Evolutionary conservation across 306 rosid species (phyloP).

Genomic region (Potentilla sterilis): DNA sequence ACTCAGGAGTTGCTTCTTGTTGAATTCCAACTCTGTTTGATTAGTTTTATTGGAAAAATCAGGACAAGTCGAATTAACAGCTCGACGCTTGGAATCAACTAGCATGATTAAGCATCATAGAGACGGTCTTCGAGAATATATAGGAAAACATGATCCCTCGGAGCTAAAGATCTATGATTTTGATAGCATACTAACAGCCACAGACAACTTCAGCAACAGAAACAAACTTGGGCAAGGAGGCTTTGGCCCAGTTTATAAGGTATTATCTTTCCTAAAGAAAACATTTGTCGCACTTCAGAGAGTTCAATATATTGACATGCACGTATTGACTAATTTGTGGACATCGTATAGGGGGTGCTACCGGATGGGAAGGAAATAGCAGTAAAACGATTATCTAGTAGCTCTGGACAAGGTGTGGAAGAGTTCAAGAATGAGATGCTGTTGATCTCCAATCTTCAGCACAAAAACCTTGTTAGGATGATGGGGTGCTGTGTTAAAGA

Average conservation of each 20-base stretch:
- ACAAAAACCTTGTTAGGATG: constrained; percentile 31
- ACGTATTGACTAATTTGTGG: not conserved
- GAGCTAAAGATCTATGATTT: not conserved
- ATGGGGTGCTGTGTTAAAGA: constrained; percentile 26
- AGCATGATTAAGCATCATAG: not conserved
- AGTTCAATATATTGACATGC: not conserved
- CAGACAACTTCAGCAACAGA: not conserved
- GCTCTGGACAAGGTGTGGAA: constrained; percentile 26
- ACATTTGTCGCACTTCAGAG: not conserved
- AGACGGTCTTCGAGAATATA: not conserved
- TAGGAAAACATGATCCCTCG: not conserved
- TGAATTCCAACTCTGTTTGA: not conserved
- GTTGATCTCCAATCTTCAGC: constrained; percentile 27
- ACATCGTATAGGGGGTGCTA: constrained; percentile 20
- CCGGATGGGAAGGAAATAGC: constrained; percentile 28
- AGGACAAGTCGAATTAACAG: not conserved
- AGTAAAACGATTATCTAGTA: constrained; percentile 26
- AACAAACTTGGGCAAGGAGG: constrained; percentile 20
- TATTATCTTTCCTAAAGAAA: not conserved
- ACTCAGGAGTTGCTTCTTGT: not conserved
- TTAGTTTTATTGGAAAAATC: not conserved
- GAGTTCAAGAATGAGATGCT: constrained; percentile 33
- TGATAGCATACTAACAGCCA: not conserved
- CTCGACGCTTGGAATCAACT: not conserved
- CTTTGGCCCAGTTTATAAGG: constrained; percentile 16